Evolutionary conservation across 495 filamentous ascomycete genomes (phyloP).

Genomic region (Letharia lupina): DNA sequence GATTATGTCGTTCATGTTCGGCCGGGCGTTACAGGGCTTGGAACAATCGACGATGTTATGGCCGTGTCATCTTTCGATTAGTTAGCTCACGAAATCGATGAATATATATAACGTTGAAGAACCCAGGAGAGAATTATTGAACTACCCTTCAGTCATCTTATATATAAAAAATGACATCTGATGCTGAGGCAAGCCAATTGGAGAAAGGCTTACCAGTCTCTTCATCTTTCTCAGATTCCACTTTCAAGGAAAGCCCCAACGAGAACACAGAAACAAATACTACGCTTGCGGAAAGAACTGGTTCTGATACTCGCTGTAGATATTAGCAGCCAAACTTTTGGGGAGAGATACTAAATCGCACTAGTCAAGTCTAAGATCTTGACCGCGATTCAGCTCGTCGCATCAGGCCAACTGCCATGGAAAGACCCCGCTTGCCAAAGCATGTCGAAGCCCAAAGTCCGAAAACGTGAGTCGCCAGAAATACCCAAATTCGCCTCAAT

Average conservation of each 20-base stretch:
- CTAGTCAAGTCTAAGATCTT: neutral
- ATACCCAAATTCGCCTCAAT: neutral
- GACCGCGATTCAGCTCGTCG: neutral
- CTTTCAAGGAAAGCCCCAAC: neutral
- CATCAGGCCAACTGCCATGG: no score
- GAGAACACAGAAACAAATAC: neutral
- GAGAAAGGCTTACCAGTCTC: neutral
- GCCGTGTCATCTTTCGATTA: neutral
- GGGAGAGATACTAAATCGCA: neutral
- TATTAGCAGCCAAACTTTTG: neutral
- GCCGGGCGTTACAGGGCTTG: neutral
- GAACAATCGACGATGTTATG: neutral
- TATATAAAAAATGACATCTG: constrained; percentile 11
- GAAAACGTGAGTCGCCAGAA: constrained; percentile 12
- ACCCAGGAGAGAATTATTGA: neutral
- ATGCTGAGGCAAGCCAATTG: constrained; percentile 8
- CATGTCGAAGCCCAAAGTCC: constrained; percentile 10
- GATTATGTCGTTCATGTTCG: neutral
- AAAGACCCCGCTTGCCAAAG: neutral
- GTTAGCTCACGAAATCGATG: neutral
- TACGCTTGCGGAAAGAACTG: neutral
- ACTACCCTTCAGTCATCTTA: neutral
- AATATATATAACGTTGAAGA: neutral
- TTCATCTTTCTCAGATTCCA: neutral
- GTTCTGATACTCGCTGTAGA: neutral